Base-by-base conservation (phyloP, 2,329 filamentous ascomycete species). In the Metarhizium sp. region DNA sequence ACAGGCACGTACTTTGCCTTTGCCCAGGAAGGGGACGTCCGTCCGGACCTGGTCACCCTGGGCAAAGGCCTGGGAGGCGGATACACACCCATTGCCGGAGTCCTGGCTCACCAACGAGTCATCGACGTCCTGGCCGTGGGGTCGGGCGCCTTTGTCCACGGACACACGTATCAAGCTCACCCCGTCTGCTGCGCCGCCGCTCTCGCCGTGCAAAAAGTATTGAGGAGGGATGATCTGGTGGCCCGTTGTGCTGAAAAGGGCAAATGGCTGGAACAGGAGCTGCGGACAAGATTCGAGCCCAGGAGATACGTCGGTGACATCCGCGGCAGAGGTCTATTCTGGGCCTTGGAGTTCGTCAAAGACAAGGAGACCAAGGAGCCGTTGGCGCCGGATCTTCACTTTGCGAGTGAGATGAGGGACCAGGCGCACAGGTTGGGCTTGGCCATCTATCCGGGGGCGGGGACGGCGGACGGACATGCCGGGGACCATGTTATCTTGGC, bases 401-500 rank as follows among this genome's bases (percentile, higher is more conserved):
- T 71, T 36, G 67, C 63, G 0, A 25, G 58, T 1, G 49, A 59
- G n/a, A 60, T 73, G 1, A 65, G 67, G 50, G 62, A 67, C 32
- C 49, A 61, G 0, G 70, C 69, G 0, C 68, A 69, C 6, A 56
- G 63, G 38, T 63, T 61, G 30, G 67, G 67, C 0, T 67, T 78
- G 48, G 68, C 70, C 1, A 57, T 90, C 3, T 90, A 89, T 63
- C 82, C 82, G 1, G 85, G 84, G 0, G 71, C 72, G 0, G 86
- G 86, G 2, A 82, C 82, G 0, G 78, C 75, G 1, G 84, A 78
- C 58, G 77, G 88, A 42, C 74, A 79, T 1, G 65, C 66, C 1
- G 87, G 87, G 10, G 88, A 92, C 63, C 85, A 89, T 66, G 72
- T 90, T 40, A 75, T 91, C n/a, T 63, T 92, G 16, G 80, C 86